Conservation (phyloP, 1,284 basidiomycete genomes). For the Puccinia polysora region DNA sequence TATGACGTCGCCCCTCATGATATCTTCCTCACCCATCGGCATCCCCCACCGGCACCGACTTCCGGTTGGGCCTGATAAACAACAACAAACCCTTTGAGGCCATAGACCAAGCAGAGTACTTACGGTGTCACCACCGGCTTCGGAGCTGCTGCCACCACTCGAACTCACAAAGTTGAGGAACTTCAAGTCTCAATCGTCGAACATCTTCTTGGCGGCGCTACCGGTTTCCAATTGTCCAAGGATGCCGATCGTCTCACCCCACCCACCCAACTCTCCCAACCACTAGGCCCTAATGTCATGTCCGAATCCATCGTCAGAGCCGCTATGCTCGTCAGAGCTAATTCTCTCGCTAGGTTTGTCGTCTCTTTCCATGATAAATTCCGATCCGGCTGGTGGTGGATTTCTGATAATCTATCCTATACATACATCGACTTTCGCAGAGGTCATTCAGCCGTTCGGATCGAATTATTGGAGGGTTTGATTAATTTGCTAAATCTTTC, state of each 20-base stretch:
- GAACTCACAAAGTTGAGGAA: slow-evolving; percentile 64
- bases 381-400: too few relatives aligned
- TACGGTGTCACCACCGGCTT: slow-evolving; percentile 43
- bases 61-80: too few relatives aligned
- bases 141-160: slow-evolving; percentile 61
- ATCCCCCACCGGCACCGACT: too few relatives aligned
- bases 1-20: too few relatives aligned
- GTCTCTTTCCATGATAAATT: too few relatives aligned
- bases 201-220: slow-evolving; percentile 69
- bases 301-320: slow-evolving; percentile 84
- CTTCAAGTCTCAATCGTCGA: slow-evolving; percentile 73
- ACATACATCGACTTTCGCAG: background rate
- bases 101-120: slow-evolving; percentile 47
- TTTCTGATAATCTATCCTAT: too few relatives aligned
- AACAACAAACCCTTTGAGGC: background rate
- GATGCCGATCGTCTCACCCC: slow-evolving; percentile 47
- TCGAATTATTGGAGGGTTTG: slow-evolving; percentile 75
- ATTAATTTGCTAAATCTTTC: slow-evolving; percentile 66
- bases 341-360: slow-evolving; percentile 72
- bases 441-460: slow-evolving; percentile 79
- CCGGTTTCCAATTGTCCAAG: slow-evolving; percentile 56
- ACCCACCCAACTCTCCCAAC: background rate
- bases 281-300: slow-evolving; percentile 64
- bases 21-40: too few relatives aligned
- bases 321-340: slow-evolving; percentile 78